Evolutionary conservation across 1,284 basidiomycete genomes (phyloP).

Genomic region (Phenoliferia sp.): DNA sequence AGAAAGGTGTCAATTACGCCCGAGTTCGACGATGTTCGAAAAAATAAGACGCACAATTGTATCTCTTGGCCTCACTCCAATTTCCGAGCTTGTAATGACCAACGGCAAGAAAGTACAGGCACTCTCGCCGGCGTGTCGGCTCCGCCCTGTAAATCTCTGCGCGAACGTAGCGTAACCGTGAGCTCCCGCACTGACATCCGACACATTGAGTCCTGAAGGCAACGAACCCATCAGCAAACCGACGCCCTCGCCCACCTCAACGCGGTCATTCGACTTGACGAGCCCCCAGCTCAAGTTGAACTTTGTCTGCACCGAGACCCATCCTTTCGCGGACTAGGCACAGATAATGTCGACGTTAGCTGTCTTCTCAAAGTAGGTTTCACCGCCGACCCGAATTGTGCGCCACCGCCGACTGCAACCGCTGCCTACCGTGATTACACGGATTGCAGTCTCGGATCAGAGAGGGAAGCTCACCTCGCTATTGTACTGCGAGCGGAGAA

Average conservation of each 20-base stretch:
- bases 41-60: conserved; percentile 66
- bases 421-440: neutral
- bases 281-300: conserved; percentile 95
- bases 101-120: conserved; percentile 92
- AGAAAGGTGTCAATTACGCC: too few relatives aligned
- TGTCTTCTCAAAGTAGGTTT: neutral
- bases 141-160: conserved; percentile 89
- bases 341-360: neutral
- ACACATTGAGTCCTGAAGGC: neutral
- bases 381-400: neutral
- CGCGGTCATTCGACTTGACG: conserved; percentile 75
- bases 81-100: conserved; percentile 97
- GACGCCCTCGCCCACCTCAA: conserved; percentile 86
- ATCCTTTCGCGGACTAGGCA: conserved; percentile 50
- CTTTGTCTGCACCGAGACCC: conserved; percentile 90
- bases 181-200: neutral
- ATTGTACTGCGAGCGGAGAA: conserved; percentile 24
- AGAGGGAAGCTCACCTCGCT: conserved; percentile 2
- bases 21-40: too few relatives aligned
- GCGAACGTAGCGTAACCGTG: neutral
- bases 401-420: too few relatives aligned
- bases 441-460: neutral
- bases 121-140: conserved; percentile 82
- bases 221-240: conserved; percentile 77
- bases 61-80: conserved; percentile 85